Evolutionary conservation across 192 early-diverging fungal species (phyloP).

Genomic region (Coemansia sp.): DNA sequence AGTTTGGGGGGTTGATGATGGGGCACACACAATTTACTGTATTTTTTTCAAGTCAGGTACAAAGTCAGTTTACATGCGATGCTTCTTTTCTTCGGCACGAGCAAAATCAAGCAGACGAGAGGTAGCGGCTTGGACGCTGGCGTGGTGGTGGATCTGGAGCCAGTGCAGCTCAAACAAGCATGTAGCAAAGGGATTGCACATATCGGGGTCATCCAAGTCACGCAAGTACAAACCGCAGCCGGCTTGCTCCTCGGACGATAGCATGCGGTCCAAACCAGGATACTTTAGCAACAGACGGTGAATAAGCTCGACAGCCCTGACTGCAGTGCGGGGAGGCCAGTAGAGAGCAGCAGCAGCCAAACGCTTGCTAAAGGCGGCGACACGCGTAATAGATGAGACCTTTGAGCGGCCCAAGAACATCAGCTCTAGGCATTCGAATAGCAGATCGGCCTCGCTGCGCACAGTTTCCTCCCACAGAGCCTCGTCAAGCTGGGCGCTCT

Average conservation of each 20-base stretch:
- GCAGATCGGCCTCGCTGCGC: slow-evolving; percentile 76
- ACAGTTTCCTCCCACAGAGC: slow-evolving; percentile 57
- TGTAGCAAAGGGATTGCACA: slow-evolving; percentile 94
- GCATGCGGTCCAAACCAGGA: slow-evolving; percentile 63
- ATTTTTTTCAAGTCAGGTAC: neutral
- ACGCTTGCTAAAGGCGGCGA: slow-evolving; percentile 90
- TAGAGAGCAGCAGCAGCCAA: slow-evolving; percentile 70
- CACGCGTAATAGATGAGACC: slow-evolving; percentile 76
- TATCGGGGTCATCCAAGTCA: slow-evolving; percentile 86
- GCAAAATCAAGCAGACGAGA: slow-evolving; percentile 41
- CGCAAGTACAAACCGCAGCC: slow-evolving; percentile 82
- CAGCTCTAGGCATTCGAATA: slow-evolving; percentile 82
- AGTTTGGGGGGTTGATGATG: neutral
- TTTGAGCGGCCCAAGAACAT: slow-evolving; percentile 80
- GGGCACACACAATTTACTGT: neutral
- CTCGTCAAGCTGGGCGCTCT: slow-evolving; percentile 37
- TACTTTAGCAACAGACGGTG: slow-evolving; percentile 59
- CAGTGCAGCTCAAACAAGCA: slow-evolving; percentile 85
- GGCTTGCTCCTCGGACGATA: slow-evolving; percentile 68
- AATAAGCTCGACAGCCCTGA: slow-evolving; percentile 65
- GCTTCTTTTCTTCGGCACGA: slow-evolving; percentile 46
- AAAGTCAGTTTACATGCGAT: slow-evolving; percentile 23
- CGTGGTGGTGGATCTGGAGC: slow-evolving; percentile 57
- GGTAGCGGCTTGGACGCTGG: slow-evolving; percentile 41
- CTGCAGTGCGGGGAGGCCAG: slow-evolving; percentile 74